phyloP scores from a whole-genome alignment of 2,329 filamentous ascomycete genomes.

The Epichloe baconii region DNA sequence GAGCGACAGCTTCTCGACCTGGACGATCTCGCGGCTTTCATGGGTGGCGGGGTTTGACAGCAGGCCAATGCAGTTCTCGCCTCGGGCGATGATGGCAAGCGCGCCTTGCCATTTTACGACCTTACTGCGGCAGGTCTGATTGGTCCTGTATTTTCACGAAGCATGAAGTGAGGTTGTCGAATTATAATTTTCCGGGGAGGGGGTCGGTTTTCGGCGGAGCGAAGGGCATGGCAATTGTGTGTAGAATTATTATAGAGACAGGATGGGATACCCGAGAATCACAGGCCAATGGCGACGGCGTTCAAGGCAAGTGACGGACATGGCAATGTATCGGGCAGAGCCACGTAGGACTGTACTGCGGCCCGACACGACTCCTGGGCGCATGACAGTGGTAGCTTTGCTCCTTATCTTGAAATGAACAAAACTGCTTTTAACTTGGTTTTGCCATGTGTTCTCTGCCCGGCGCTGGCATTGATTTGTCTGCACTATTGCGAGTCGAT shows the following conservation, averaged over 20 bases:
- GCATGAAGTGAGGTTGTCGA: background rate
- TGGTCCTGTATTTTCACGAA: background rate
- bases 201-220: background rate
- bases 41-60: conserved; percentile 44
- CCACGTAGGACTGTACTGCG: background rate
- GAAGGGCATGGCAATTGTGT: background rate
- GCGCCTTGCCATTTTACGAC: too few species aligned
- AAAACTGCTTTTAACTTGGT: too few species aligned
- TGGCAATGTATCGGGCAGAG: background rate
- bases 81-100: too few species aligned
- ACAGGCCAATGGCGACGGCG: background rate
- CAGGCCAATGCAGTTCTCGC: background rate
- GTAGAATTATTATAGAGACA: conserved; percentile 2
- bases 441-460: too few species aligned
- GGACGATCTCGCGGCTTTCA: conserved; percentile 48
- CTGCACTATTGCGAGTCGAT: too few species aligned
- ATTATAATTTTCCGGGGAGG: background rate
- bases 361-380: background rate
- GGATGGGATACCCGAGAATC: conserved; percentile 1
- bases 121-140: too few species aligned
- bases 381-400: background rate
- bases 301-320: conserved; percentile 1
- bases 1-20: conserved; percentile 47
- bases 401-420: too few species aligned
- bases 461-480: too few species aligned